Percentiles rank a stretch among this genome's conserved stretches.
Evolutionary conservation across 371 early-diverging fungal genomes (phyloP).

Genomic region (Chytridium lagenaria): DNA sequence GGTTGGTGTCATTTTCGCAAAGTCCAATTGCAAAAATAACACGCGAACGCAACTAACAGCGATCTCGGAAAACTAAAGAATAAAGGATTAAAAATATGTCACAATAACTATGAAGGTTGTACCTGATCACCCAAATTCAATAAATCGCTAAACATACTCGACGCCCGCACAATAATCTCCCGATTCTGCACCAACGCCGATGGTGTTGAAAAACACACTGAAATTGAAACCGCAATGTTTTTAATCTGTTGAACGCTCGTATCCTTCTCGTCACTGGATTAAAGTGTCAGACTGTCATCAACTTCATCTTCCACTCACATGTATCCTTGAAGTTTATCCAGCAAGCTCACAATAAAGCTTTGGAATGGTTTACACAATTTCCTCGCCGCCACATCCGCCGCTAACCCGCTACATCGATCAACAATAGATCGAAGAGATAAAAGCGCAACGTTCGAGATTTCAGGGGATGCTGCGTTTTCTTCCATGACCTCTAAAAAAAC

Average conservation of each 20-base stretch:
- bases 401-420: conserved; percentile 30
- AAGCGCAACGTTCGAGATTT: neutral
- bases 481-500: neutral
- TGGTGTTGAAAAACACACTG: neutral
- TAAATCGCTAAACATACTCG: neutral
- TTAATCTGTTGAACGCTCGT: neutral
- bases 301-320: neutral
- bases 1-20: neutral
- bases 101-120: neutral
- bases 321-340: neutral
- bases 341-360: neutral
- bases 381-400: conserved; percentile 31
- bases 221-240: neutral
- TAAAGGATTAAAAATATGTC: too few species aligned
- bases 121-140: neutral
- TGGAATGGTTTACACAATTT: conserved; percentile 9
- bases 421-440: conserved; percentile 19
- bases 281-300: neutral
- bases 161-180: neutral
- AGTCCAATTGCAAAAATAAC: neutral
- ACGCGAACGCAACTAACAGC: neutral
- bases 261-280: conserved; percentile 2
- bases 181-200: neutral
- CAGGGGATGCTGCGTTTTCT: neutral
- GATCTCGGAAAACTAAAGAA: neutral